Conservation (phyloP, 352 stramenopile species). For the Aphanomyces invadans region DNA sequence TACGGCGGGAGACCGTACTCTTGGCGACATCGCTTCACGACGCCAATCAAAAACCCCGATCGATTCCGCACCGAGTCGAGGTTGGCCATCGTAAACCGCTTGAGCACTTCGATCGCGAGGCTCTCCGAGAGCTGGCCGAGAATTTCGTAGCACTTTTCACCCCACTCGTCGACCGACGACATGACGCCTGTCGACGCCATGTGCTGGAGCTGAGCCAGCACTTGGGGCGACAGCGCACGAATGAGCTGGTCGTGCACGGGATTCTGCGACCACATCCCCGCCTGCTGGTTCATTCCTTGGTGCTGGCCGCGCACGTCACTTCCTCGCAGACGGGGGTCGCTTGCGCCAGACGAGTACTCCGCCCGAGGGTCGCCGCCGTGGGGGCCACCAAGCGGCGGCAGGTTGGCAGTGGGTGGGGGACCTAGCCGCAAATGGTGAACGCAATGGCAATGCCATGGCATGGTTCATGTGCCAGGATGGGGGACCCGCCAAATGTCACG, state of each 20-base stretch:
- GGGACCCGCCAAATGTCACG: too few relatives aligned
- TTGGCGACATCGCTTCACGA: constrained; percentile 69
- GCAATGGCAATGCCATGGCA: not conserved
- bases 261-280: constrained; percentile 17
- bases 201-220: constrained; percentile 58
- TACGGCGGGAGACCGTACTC: constrained; percentile 52
- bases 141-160: constrained; percentile 75
- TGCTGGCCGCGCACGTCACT: not conserved
- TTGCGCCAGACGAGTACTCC: not conserved
- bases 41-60: constrained; percentile 70
- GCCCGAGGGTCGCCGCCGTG: not conserved
- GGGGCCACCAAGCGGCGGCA: not conserved
- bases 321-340: not conserved
- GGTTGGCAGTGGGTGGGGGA: not conserved
- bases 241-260: constrained; percentile 27
- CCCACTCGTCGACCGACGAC: constrained; percentile 59
- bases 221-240: constrained; percentile 39
- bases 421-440: not conserved
- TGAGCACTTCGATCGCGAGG: constrained; percentile 67
- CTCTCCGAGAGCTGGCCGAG: constrained; percentile 64
- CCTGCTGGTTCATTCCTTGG: too few relatives aligned
- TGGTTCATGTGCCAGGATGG: too few relatives aligned
- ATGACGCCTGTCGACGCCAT: constrained; percentile 50
- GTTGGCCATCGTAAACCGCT: constrained; percentile 63
- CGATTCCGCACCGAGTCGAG: constrained; percentile 65